Evolutionary conservation across 129 eudicot genomes (phyloP).

Genomic region (Chrysanthemum makinoi): DNA sequence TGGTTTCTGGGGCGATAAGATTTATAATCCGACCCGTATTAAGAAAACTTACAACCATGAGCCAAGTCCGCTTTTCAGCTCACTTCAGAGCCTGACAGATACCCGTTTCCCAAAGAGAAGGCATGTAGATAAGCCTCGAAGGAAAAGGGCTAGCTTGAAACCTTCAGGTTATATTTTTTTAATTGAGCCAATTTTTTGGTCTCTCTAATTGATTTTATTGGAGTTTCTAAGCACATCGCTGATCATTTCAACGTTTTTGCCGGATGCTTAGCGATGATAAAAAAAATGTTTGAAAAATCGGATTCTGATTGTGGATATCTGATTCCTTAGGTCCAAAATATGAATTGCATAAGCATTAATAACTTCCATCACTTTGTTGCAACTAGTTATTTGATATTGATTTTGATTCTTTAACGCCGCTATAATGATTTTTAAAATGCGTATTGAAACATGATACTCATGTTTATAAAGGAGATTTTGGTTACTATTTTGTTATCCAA

Average conservation of each 20-base stretch:
- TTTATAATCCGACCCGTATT: constrained; percentile 67
- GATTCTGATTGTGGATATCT: not conserved
- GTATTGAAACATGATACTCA: not conserved
- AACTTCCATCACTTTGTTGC: not conserved
- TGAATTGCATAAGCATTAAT: too few species aligned
- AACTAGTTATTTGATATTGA: constrained; percentile 4
- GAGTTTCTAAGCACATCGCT: not conserved
- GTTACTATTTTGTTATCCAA: not conserved
- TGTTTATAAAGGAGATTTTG: not conserved
- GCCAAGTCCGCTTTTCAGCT: constrained; percentile 30
- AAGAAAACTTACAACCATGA: constrained; percentile 38
- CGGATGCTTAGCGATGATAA: not conserved
- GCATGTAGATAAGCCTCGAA: constrained; percentile 63
- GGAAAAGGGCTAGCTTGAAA: constrained; percentile 66
- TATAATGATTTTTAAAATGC: not conserved
- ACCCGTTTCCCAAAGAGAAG: constrained; percentile 73
- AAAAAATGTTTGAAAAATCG: not conserved
- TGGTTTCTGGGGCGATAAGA: constrained; percentile 70
- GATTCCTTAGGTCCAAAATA: too few species aligned
- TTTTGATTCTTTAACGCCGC: not conserved
- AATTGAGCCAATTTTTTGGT: not conserved
- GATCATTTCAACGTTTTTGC: not conserved
- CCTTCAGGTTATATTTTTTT: constrained; percentile 54
- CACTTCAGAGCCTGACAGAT: constrained; percentile 70
- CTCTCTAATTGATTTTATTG: not conserved